These are phyloP conservation scores for Periglandula ipomoeae DNA, from an alignment of 2,329 filamentous ascomycete genomes.

Conservation along the genomic window DNA sequence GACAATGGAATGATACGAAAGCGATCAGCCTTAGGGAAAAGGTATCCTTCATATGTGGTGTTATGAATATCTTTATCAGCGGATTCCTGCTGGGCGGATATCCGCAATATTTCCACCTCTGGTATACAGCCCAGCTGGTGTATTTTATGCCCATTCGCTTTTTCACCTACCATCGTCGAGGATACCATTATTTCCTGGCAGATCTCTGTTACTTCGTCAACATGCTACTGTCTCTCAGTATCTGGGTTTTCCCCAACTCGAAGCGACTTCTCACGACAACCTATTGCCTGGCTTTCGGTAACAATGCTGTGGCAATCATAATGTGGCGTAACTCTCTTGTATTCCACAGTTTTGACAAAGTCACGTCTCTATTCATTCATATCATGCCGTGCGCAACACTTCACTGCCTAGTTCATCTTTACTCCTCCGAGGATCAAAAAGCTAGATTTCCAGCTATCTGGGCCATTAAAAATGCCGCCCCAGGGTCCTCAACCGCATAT, in stretches of 20 bases:
- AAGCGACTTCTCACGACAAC: conserved; percentile 87
- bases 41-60: conserved; percentile 88
- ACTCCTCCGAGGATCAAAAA: conserved; percentile 55
- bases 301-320: conserved; percentile 94
- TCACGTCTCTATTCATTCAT: conserved; percentile 97
- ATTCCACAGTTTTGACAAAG: conserved; percentile 97
- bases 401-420: conserved; percentile 83
- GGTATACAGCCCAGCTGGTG: conserved; percentile 79
- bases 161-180: conserved; percentile 82
- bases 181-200: conserved; percentile 94
- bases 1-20: conserved; percentile 82
- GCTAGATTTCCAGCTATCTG: conserved; percentile 76
- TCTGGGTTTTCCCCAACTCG: conserved; percentile 86
- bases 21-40: conserved; percentile 87
- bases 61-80: conserved; percentile 95
- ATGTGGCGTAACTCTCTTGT: conserved; percentile 99
- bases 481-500: conserved; percentile 72
- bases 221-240: conserved; percentile 65
- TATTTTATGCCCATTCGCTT: conserved; percentile 97
- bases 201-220: conserved; percentile 99
- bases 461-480: conserved; percentile 60
- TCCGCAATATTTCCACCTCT: conserved; percentile 80
- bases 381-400: conserved; percentile 96
- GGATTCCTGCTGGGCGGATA: conserved; percentile 85
- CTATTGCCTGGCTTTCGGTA: conserved; percentile 88